Evolutionary conservation across 1,284 basidiomycete species (phyloP).

Genomic region (Sporisorium scitamineum): DNA sequence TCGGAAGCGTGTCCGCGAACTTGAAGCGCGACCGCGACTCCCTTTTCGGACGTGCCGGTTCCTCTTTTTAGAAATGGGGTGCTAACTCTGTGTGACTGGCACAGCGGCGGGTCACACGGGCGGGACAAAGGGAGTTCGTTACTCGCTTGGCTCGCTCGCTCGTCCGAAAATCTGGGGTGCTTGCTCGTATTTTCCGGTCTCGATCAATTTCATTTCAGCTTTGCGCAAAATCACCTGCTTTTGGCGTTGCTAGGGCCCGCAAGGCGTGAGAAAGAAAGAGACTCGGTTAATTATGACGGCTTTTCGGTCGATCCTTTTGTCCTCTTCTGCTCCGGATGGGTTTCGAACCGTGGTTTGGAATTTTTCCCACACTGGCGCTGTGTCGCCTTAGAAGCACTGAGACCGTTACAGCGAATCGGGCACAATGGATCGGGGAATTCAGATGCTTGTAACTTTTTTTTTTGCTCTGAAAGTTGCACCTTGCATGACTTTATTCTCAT

Average conservation of each 20-base stretch:
- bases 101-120: constrained; percentile 5
- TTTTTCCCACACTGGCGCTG: neutral
- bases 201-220: neutral
- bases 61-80: neutral
- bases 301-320: constrained; percentile 8
- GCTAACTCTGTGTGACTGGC: too few species aligned
- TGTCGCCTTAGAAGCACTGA: too few species aligned
- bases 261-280: constrained; percentile 12
- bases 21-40: constrained; percentile 23
- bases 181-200: neutral
- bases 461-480: neutral
- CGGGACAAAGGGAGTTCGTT: too few species aligned
- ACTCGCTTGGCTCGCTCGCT: neutral
- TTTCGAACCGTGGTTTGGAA: neutral
- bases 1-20: neutral
- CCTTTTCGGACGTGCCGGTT: neutral
- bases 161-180: constrained; percentile 4
- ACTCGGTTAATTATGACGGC: constrained; percentile 10
- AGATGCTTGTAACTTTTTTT: too few species aligned
- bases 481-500: neutral
- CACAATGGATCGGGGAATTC: neutral
- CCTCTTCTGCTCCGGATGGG: neutral
- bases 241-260: neutral
- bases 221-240: neutral
- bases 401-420: too few species aligned